Percentiles rank a stretch among this genome's conserved stretches.
Evolutionary conservation across 78 protist species (phyloP).

Genomic region (Isochrysis galbana): DNA sequence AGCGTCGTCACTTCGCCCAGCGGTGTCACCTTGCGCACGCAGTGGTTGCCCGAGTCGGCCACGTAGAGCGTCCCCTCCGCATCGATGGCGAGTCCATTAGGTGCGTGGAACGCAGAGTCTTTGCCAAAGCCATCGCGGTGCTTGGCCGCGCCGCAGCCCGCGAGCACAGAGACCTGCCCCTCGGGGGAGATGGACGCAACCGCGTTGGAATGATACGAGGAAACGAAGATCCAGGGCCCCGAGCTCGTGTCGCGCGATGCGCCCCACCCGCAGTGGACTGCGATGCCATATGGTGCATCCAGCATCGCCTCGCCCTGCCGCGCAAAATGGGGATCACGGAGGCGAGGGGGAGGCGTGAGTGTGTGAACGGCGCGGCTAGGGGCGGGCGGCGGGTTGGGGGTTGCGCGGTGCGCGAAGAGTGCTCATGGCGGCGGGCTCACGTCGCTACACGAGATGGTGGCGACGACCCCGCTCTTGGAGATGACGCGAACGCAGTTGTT

Average conservation of each 20-base stretch:
- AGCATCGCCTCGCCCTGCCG: neutral
- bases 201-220: neutral
- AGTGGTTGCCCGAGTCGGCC: conserved; percentile 24
- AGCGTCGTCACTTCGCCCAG: neutral
- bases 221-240: neutral
- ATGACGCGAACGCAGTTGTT: neutral
- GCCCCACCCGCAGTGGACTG: neutral
- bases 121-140: neutral
- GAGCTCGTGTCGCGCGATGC: neutral
- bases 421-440: no score
- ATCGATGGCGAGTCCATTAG: neutral
- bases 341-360: no score
- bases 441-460: neutral
- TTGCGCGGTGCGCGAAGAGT: no score
- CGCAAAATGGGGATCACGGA: no score
- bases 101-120: neutral
- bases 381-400: no score
- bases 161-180: neutral
- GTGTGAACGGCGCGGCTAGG: no score
- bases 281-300: neutral
- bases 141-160: neutral
- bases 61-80: conserved; percentile 15
- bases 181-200: neutral
- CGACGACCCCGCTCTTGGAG: neutral
- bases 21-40: neutral